Base-by-base conservation (phyloP, 2,329 filamentous ascomycete genomes). In the Lasiodiplodia gonubiensis region DNA sequence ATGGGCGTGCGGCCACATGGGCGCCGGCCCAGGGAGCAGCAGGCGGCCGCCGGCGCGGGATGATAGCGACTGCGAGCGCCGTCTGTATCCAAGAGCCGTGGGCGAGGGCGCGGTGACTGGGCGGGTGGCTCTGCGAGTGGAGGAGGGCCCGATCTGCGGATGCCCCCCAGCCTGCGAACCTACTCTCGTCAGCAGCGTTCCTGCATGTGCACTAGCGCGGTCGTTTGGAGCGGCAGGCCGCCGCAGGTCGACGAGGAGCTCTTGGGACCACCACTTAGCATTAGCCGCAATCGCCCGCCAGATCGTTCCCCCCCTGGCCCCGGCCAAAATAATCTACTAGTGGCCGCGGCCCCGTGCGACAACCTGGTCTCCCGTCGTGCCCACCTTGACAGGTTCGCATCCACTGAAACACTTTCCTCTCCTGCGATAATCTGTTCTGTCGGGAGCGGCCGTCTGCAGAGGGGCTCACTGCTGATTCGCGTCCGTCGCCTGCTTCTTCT, bases 381-480 rank as follows among this genome's bases (percentile, higher is more conserved):
- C 52, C 21, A 54, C 61, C 61, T 64, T 64, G 61, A 49, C 53
- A 64, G 53, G 49, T 35, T 64, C 48, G 33, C 39, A 46, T 46
- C 42, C 42, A 48, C 48, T 60, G 60, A 64, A 64, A 53, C 61
- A 64, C 61, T 46, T 46, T 46, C 61, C 27, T 63, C 59, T 63
- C 59, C 59, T 48, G 42, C 59, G 42, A 63, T 64, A 42, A 39
- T 52, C 49, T 64, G 23, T 46, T 33, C 30, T 49, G 21, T 53
- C 61, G 61, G 61, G 33, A 49, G 61, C 61, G 61, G 49, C 61
- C 61, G 61, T 21, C 61, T 64, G 48, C 61, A 53, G 49, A 53
- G 61, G 61, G 48, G 49, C 61, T 35, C 49, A 51, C 49, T 63
- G 59, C 57, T 52, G 60, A 51, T 53, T 64, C 60, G 60, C 30